Evolutionary conservation across 2,329 filamentous ascomycete species (phyloP), one percentile per base, ranked within the genome.

Genomic region (Grosmannia huntii): DNA sequence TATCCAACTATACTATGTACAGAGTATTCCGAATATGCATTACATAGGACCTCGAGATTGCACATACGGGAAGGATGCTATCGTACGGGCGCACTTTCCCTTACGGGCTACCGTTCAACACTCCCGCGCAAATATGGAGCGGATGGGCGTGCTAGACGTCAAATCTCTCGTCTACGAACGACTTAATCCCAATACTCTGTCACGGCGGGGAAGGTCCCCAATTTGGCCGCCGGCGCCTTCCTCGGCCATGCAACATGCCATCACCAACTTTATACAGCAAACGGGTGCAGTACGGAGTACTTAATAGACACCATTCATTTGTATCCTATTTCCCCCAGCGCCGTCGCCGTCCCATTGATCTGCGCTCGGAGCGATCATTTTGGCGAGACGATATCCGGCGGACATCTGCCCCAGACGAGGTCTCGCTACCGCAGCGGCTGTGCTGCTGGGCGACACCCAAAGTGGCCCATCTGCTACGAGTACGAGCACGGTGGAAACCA

Each of bases 101-200:
- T 52, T 25, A 49, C 53, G 23, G 56, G 56, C 31, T 53, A 38
- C 27, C 12, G 36, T 33, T 14, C 36, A 19, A n/a, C 41, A 44
- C 41, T n/a, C 41, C 16, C 41, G 41, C 41, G 6, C 41, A 44
- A 44, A 44, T 44, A 44, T 44, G 41, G 41, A 44, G 41, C 14
- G 41, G 41, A 44, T n/a, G 41, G 41, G 16, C 41, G 46, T 49
- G 46, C n/a, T 25, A 49, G 46, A 16, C 21, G 23, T 49, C n/a
- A 25, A 23, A 49, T n/a, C 41, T 46, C 41, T 46, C 19, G 19
- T 23, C 23, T 16, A 16, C 54, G 10, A 19, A 21, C 55, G 36
- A 14, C 16, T 23, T 23, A 28, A 38, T 55, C 57, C 59, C 57
- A 59, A 36, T 46, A 55, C 36, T 57, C 44, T 55, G 57, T 59